Conservation (phyloP, 139 green algal species). For the Chlorella sp. region DNA sequence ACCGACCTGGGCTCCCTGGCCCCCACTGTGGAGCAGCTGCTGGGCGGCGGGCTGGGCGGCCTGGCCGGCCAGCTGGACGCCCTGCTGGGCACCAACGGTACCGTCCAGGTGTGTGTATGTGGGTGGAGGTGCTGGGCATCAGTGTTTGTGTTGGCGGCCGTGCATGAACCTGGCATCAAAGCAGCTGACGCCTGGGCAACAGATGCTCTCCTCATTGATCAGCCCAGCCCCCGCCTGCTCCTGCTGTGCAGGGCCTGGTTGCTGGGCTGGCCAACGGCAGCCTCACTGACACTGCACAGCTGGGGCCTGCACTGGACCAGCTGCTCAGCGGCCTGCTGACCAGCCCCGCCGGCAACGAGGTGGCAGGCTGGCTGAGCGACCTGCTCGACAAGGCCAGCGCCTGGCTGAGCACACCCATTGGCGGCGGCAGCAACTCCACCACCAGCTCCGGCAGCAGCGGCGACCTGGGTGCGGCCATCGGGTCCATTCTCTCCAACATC, state of each 20-base stretch:
- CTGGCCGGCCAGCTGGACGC: background rate
- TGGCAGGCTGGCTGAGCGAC: background rate
- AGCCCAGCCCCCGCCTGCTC: background rate
- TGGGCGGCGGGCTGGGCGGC: background rate
- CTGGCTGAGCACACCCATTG: conserved; percentile 1
- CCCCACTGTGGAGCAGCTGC: background rate
- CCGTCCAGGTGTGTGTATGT: background rate
- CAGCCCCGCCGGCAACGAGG: background rate
- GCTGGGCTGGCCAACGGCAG: background rate
- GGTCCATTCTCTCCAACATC: background rate
- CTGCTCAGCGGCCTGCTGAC: background rate
- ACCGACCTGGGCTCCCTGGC: conserved; percentile 2
- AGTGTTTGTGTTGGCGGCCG: background rate
- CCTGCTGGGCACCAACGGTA: background rate
- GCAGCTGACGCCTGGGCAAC: background rate
- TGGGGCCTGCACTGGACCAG: background rate
- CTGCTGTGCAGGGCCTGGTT: background rate
- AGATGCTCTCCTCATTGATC: background rate
- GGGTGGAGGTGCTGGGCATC: background rate
- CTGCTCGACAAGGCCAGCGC: background rate
- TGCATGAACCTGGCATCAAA: background rate
- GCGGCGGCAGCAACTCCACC: background rate
- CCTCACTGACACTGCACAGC: background rate
- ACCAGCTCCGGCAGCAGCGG: background rate
- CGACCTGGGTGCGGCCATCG: background rate